Evolutionary conservation across 2,329 filamentous ascomycete species (phyloP).

Genomic region (Cladobotryum mycophilum): DNA sequence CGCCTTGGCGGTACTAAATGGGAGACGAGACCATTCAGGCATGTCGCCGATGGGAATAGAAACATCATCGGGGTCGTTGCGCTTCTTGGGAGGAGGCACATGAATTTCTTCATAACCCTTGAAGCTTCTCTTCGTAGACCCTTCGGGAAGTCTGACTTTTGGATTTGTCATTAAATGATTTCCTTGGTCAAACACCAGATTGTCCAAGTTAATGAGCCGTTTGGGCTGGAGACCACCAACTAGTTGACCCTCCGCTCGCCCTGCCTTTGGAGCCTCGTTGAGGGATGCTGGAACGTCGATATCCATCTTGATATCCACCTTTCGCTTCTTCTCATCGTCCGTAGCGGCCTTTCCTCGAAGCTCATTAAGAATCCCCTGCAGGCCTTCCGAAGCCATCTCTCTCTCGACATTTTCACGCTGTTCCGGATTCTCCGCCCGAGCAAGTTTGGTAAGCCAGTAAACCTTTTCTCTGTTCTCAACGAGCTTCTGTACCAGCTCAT

Average conservation of each 20-base stretch:
- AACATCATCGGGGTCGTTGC: constrained; percentile 70
- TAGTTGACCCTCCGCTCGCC: constrained; percentile 60
- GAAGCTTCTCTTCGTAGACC: constrained; percentile 89
- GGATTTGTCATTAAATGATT: constrained; percentile 99
- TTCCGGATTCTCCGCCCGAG: constrained; percentile 72
- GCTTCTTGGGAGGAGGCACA: constrained; percentile 86
- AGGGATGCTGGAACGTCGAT: constrained; percentile 66
- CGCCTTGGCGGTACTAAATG: constrained; percentile 79
- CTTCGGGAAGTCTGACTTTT: constrained; percentile 86
- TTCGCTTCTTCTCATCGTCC: constrained; percentile 53
- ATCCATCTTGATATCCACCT: constrained; percentile 92
- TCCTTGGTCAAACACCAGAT: constrained; percentile 93
- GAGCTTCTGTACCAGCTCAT: constrained; percentile 84
- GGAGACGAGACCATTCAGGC: constrained; percentile 83
- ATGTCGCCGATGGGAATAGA: constrained; percentile 81
- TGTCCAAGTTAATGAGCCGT: constrained; percentile 87
- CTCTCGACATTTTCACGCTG: constrained; percentile 73
- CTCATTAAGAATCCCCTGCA: constrained; percentile 82
- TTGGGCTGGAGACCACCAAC: constrained; percentile 80
- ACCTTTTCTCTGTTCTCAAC: constrained; percentile 91
- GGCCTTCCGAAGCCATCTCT: constrained; percentile 84
- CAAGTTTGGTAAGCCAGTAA: constrained; percentile 88
- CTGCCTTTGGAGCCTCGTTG: constrained; percentile 42
- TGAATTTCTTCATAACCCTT: constrained; percentile 99
- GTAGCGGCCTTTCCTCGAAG: constrained; percentile 65